phyloP scores from a whole-genome alignment of 1,284 basidiomycete species.

The Sporisorium reilianum region DNA sequence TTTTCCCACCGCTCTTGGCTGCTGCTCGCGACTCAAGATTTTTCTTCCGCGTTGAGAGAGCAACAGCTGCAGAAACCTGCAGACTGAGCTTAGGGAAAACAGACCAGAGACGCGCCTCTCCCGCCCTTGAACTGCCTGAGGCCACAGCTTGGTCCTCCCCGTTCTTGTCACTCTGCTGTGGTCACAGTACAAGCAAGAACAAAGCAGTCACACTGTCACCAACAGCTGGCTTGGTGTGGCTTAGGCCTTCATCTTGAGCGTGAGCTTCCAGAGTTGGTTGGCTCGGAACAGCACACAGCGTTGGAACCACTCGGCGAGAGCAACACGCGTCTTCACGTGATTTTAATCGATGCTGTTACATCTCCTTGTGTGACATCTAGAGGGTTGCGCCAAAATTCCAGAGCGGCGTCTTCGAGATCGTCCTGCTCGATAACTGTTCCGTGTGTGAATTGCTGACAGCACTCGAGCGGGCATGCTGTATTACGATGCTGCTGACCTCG shows the following conservation, averaged over 20 bases:
- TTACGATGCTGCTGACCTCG: neutral
- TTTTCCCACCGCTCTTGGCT: neutral
- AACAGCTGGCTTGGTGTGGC: too few species aligned
- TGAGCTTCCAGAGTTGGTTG: neutral
- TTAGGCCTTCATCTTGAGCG: neutral
- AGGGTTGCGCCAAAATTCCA: neutral
- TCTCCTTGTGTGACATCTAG: neutral
- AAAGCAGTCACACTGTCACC: too few species aligned
- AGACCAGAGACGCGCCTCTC: slow-evolving; percentile 19
- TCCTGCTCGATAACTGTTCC: neutral
- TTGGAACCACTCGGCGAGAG: too few species aligned
- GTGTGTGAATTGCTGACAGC: neutral
- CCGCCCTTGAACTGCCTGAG: too few species aligned
- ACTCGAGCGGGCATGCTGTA: neutral
- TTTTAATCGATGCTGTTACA: slow-evolving; percentile 14
- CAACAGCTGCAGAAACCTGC: slow-evolving; percentile 17
- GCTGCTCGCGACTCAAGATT: neutral
- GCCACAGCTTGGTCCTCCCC: too few species aligned
- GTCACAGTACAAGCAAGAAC: too few species aligned
- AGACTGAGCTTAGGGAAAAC: slow-evolving; percentile 2
- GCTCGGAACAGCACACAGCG: too few species aligned
- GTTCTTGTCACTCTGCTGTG: too few species aligned
- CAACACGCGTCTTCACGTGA: slow-evolving; percentile 36
- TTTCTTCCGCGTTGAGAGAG: slow-evolving; percentile 8
- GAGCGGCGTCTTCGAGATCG: too few species aligned